phyloP scores from a whole-genome alignment of 306 rosid species.

The Psophocarpus tetragonolobus region DNA sequence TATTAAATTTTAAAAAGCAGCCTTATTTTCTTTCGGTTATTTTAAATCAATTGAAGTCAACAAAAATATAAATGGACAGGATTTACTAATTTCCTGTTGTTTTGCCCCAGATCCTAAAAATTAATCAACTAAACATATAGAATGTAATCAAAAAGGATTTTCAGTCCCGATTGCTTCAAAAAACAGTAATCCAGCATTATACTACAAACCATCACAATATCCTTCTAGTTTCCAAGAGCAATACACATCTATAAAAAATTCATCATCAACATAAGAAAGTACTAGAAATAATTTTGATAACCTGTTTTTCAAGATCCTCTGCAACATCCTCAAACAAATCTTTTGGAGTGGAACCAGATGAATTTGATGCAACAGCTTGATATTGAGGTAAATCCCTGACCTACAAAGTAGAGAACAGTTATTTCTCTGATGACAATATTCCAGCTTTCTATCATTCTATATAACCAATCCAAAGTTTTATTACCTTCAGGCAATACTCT shows the following conservation, averaged over 20 bases:
- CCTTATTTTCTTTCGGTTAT: slow-evolving; percentile 18
- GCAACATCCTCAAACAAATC: slow-evolving; percentile 86
- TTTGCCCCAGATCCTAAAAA: slow-evolving; percentile 4
- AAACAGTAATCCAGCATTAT: neutral
- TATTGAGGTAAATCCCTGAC: slow-evolving; percentile 88
- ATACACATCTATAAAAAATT: neutral
- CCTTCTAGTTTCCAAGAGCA: slow-evolving; percentile 1
- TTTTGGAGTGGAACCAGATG: slow-evolving; percentile 92
- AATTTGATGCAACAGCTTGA: slow-evolving; percentile 87
- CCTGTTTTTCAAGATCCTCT: slow-evolving; percentile 86
- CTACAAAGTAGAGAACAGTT: slow-evolving; percentile 44
- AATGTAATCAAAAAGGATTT: slow-evolving; percentile 21
- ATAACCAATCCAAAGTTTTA: slow-evolving; percentile 6
- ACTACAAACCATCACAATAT: neutral
- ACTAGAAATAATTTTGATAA: slow-evolving; percentile 30
- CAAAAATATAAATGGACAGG: neutral
- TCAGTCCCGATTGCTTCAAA: slow-evolving; percentile 4
- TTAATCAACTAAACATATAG: neutral
- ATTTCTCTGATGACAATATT: slow-evolving; percentile 10
- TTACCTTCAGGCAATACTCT: slow-evolving; percentile 89
- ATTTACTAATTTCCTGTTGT: neutral
- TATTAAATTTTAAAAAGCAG: slow-evolving; percentile 1
- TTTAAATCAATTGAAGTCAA: slow-evolving; percentile 19
- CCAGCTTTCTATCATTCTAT: slow-evolving; percentile 20
- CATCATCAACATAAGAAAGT: neutral